Evolutionary conservation across 2,329 filamentous ascomycete genomes (phyloP), one percentile per base, ranked within the genome.

Genomic region (Akanthomyces lecanii): DNA sequence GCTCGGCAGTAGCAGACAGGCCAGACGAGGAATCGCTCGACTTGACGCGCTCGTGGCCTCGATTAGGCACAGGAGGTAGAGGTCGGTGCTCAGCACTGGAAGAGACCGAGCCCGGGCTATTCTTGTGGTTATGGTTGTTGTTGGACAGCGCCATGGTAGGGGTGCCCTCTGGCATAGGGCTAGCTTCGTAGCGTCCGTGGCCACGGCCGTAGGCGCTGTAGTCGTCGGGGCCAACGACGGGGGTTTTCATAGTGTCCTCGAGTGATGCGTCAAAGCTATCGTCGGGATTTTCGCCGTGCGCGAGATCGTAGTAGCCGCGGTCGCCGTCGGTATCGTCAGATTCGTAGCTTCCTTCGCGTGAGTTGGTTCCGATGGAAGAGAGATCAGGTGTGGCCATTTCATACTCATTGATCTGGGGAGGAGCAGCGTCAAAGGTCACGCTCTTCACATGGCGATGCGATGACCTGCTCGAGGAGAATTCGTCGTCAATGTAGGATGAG

Each of bases 301-400:
- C 82, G 76, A 74, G 71, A 72, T 97, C 92, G 64, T 77, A 77
- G 40, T 77, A 69, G 68, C 85, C 90, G 51, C 87, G 81, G 51
- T 92, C 89, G 30, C 89, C 85, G 47, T 92, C 85, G 21, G 90
- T 88, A 30, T 89, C 87, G 38, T 90, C 86, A 0, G 91, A 94
- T 66, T 97, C 93, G 73, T 91, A 97, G 78, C 94, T 98, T 48
- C 92, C 92, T 71, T 97, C 92, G 10, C 94, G 89, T 14, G 94
- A 98, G 68, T 89, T 92, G 55, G 91, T 94, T 30, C 91, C 91
- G 28, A 96, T 82, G 0, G 93, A 96, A 1, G 94, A 97, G n/a
- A 96, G 85, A 72, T 97, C 95, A 12, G 95, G 95, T 2, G 95
- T 99, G 40, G 92, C 90, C 90, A 97, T 93, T 77, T 98, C 95